phyloP scores from a whole-genome alignment of 495 filamentous ascomycete genomes.

The Clohesyomyces aquaticus region DNA sequence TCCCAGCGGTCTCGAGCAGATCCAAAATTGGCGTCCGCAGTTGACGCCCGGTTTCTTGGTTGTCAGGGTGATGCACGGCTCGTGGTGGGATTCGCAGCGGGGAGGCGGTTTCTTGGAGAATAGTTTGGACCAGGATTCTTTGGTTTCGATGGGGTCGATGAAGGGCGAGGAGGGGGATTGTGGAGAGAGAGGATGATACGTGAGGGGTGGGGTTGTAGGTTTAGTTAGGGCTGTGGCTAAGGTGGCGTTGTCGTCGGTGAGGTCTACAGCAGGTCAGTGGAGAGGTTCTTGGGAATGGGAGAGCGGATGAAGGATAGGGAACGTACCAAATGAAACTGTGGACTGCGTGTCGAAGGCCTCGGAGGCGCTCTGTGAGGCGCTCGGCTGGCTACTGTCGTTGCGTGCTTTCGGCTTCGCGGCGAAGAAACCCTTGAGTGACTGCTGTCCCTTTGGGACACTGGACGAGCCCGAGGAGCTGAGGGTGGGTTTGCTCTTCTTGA shows the following conservation, averaged over 20 bases:
- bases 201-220: too few relatives aligned
- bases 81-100: slow-evolving; percentile 78
- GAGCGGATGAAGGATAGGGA: slow-evolving; percentile 39
- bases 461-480: slow-evolving; percentile 31
- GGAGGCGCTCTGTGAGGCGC: not conserved
- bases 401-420: slow-evolving; percentile 9
- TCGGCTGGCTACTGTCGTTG: not conserved
- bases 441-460: slow-evolving; percentile 60
- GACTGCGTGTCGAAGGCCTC: slow-evolving; percentile 3
- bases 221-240: too few relatives aligned
- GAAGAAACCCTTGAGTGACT: slow-evolving; percentile 85
- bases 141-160: slow-evolving; percentile 53
- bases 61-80: slow-evolving; percentile 76
- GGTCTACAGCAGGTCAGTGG: slow-evolving; percentile 59
- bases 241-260: not conserved
- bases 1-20: slow-evolving; percentile 79
- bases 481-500: slow-evolving; percentile 44
- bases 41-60: slow-evolving; percentile 91
- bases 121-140: slow-evolving; percentile 84
- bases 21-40: slow-evolving; percentile 82
- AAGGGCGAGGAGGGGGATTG: slow-evolving; percentile 47
- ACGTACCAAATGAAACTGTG: not conserved
- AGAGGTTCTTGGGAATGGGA: not conserved
- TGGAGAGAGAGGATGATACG: too few relatives aligned
- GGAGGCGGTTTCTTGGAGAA: slow-evolving; percentile 76